Base-by-base conservation (phyloP, 192 early-diverging fungal species). In the Umbelopsis isabellina region DNA sequence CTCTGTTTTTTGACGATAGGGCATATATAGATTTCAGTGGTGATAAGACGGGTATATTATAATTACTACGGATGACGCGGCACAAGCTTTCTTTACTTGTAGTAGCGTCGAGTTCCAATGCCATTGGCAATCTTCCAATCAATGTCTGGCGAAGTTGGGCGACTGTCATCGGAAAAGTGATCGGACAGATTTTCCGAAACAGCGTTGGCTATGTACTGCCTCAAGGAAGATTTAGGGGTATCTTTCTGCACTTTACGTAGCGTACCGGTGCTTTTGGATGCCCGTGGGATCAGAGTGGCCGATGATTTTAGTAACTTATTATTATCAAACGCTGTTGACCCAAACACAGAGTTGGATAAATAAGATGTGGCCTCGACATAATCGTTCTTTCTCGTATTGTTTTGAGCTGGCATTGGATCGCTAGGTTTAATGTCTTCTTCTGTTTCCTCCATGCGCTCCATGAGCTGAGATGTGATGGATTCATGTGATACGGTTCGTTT, bases 401-500 rank as follows among this genome's bases (percentile, higher is more conserved):
- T 8, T 16, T 21, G 3, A 46, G 41, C 12, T 6, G 44, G 41
- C 15, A 45, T 44, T 13, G 12, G 66, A 1, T 67, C 25, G 9
- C 44, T 37, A 12, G 18, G 35, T n/a, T 33, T 37, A 33, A 13
- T 12, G 7, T 25, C 46, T 9, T 52, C 30, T 44, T 37, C 65
- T 1, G 4, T 44, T 1, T 33, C 46, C 27, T 25, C 25, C 67
- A 41, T 69, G 1, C 67, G n/a, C 10, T 69, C 67, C 47, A 69
- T 51, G 11, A 69, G 47, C 46, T 51, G 48, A 8, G 49, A 51
- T 41, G 67, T 69, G 25, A 69, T 52, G 0, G 67, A 69, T 20
- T 69, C 67, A 49, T 69, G 67, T 5, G 67, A 69, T 13, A 69
- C 25, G 3, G 67, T 49, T n/a, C 67, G 48, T 25, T 51, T 49